Base-by-base conservation (phyloP, 2,329 filamentous ascomycete species). In the Aspergillus candidus region DNA sequence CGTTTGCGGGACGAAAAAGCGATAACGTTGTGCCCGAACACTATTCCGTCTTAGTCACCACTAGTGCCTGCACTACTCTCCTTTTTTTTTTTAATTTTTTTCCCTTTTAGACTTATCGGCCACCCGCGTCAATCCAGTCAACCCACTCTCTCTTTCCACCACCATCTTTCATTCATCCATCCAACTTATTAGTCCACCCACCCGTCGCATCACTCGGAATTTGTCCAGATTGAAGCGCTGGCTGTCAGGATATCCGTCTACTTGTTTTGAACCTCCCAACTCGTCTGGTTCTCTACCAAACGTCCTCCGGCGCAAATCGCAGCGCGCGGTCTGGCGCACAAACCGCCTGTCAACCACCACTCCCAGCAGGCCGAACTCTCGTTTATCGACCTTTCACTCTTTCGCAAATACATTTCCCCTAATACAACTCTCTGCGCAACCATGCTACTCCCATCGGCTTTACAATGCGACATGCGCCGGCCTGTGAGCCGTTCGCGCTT, bases 181-280 rank as follows among this genome's bases (percentile, higher is more conserved):
- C 66, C 75, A 77, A 58, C 67, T 69, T 5, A 73, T 83, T 29
- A 69, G 86, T 43, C 76, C 79, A 8, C 67, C 72, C 29, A 77
- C 77, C 36, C 14, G 1, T 80, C 54, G 60, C 57, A 57, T 56
- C 46, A 15, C 38, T 49, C 51, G 57, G 56, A 58, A 52, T 32
- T 30, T 14, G 35, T 51, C 45, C 17, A 50, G 41, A 36, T 42
- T 5, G 43, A 58, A 58, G 56, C 61, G 62, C 61, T 51, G 46
- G 17, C 32, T 22, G 27, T 36, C 33, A 4, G 33, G 22, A 38
- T 42, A 14, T 15, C 18, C 4, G 11, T 56, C 14, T 40, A 40
- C 47, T 48, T 44, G 18, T 57, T 63, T 53, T 52, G 31, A 36
- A n/a, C 38, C 17, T 22, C 29, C 14, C 35, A 47, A 48, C 50